These are phyloP conservation scores for Globisporangium lucens DNA, from an alignment of 352 stramenopile genomes.

Conservation along the genomic window DNA sequence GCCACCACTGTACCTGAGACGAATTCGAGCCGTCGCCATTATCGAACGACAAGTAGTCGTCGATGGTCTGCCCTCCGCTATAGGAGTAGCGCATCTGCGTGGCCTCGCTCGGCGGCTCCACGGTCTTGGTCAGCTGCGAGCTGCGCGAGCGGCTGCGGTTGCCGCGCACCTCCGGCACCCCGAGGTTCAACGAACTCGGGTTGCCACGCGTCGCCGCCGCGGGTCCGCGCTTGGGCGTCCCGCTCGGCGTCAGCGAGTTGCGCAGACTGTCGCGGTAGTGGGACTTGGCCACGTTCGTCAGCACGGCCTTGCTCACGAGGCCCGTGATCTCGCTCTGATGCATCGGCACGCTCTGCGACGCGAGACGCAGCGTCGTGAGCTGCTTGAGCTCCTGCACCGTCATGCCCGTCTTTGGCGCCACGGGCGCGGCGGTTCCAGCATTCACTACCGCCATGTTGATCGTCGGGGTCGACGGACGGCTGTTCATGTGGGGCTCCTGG, in stretches of 20 bases:
- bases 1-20: slow-evolving; percentile 26
- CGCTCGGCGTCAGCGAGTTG: slow-evolving; percentile 49
- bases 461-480: slow-evolving; percentile 52
- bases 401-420: slow-evolving; percentile 79
- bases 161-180: slow-evolving; percentile 32
- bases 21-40: slow-evolving; percentile 41
- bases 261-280: slow-evolving; percentile 73
- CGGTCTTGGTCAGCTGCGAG: slow-evolving; percentile 37
- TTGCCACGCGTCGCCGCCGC: slow-evolving; percentile 10
- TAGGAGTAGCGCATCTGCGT: slow-evolving; percentile 66
- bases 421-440: slow-evolving; percentile 26
- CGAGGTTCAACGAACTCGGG: slow-evolving; percentile 24
- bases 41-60: slow-evolving; percentile 53
- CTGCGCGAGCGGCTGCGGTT: slow-evolving; percentile 54
- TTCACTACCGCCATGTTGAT: slow-evolving; percentile 62
- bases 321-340: slow-evolving; percentile 67
- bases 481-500: slow-evolving; percentile 21
- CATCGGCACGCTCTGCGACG: slow-evolving; percentile 59
- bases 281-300: slow-evolving; percentile 72
- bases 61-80: slow-evolving; percentile 46
- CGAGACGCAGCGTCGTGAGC: slow-evolving; percentile 72
- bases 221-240: slow-evolving; percentile 40
- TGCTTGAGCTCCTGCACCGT: slow-evolving; percentile 86
- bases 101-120: slow-evolving; percentile 27
- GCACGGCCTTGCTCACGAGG: slow-evolving; percentile 71